Conservation (phyloP, 2,329 filamentous ascomycete species). For the Magnaporthales sp. region DNA sequence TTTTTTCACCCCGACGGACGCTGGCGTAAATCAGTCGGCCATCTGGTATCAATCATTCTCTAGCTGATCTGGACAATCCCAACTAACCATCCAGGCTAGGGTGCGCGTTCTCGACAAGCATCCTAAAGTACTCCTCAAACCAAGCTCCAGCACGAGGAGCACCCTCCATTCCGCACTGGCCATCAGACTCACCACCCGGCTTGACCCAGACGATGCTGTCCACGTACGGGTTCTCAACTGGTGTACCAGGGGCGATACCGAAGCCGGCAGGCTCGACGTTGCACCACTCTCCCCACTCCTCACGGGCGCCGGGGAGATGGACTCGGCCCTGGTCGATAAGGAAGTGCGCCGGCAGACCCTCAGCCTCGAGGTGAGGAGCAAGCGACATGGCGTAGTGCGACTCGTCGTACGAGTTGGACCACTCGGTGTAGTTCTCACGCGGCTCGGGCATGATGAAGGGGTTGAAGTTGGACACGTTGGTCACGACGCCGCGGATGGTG, state of each 20-base stretch:
- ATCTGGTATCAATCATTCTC: neutral
- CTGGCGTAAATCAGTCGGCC: neutral
- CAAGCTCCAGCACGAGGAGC: constrained; percentile 30
- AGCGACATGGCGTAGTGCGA: constrained; percentile 29
- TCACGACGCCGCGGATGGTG: constrained; percentile 30
- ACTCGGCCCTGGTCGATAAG: constrained; percentile 36
- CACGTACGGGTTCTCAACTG: constrained; percentile 24
- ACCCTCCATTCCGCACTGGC: constrained; percentile 25
- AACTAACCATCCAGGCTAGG: constrained; percentile 6
- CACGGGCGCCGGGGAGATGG: constrained; percentile 23
- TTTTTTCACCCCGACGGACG: neutral
- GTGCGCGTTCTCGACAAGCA: constrained; percentile 30
- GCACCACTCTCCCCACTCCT: constrained; percentile 35
- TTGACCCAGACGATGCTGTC: constrained; percentile 37
- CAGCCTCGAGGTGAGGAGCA: constrained; percentile 24
- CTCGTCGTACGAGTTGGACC: constrained; percentile 30
- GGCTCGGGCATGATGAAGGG: constrained; percentile 25
- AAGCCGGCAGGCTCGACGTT: constrained; percentile 31
- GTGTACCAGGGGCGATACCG: constrained; percentile 25
- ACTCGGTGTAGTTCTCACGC: constrained; percentile 31
- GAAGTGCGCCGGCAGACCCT: constrained; percentile 31
- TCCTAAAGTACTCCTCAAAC: constrained; percentile 32
- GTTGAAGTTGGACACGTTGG: constrained; percentile 23
- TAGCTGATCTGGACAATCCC: neutral
- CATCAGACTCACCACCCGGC: constrained; percentile 34